Evolutionary conservation across 768 basidiomycete genomes (phyloP), one percentile per base, ranked within the genome.

Genomic region (Rhodosporidiobolus odoratus): DNA sequence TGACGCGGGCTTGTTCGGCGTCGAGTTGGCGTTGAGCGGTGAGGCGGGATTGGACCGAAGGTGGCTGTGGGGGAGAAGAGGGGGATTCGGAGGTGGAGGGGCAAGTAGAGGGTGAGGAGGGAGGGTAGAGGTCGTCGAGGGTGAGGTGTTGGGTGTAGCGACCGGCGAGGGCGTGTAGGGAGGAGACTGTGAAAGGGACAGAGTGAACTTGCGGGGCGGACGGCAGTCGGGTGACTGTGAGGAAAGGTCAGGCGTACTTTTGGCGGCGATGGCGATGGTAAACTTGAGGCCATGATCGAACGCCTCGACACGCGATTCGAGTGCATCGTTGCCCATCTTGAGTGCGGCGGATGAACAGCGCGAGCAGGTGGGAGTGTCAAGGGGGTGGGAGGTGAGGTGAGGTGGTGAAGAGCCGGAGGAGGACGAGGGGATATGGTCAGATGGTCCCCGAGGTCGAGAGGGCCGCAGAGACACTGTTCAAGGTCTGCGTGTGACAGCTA

Each of bases 81-180:
- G 38, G 57, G 4, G 57, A 4, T 4, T 41, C 40, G 32, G 65
- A 30, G 19, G 65, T n/a, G 25, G 65, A 30, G 30, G 65, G 48
- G 32, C 52, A 61, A 10, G 59, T 27, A 4, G 60, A 47, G 7
- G n/a, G 9, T 2, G 66, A 56, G 7, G 32, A 2, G 15, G 59
- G 52, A n/a, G 66, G 60, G 30, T 63, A 63, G 21, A 60, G 54
- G 9, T 66, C 65, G 25, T 48, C 62, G 27, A 64, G 48, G 2
- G 71, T 57, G 62, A 63, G 45, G 41, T 58, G 61, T 16, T 65
- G 62, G 8, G 67, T 57, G 65, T 69, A 74, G 3, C 73, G 61
- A 1, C 68, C 62, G 7, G 62, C 53, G 58, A 70, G 62, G 10
- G 67, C 65, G 21, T 61, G 60, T 0, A 70, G 58, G 0, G 68